A percentile compares a stretch with the other conserved stretches of the same genome.
These are phyloP conservation scores for Zymoseptoria crescenta DNA, from an alignment of 2,329 filamentous ascomycete species.

Conservation along the genomic window DNA sequence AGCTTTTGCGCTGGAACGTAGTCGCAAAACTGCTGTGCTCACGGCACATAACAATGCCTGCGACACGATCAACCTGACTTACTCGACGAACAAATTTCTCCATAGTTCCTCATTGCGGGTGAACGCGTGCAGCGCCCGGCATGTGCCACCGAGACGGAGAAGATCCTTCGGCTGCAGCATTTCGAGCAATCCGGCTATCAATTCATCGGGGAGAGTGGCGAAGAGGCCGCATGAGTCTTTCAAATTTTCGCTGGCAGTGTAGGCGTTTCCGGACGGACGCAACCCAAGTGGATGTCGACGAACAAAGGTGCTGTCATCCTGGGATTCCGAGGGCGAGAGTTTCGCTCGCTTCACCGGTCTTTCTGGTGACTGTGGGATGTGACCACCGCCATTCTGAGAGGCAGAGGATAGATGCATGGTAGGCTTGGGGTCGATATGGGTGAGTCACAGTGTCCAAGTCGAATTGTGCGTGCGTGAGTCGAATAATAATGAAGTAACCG, in stretches of 20 bases:
- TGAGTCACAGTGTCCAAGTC: neutral
- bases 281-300: slow-evolving; percentile 74
- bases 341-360: slow-evolving; percentile 16
- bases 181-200: slow-evolving; percentile 69
- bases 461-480: neutral
- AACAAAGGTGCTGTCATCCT: slow-evolving; percentile 42
- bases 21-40: no score
- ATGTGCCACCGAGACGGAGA: slow-evolving; percentile 63
- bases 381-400: neutral
- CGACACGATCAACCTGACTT: slow-evolving; percentile 40
- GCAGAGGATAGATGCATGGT: neutral
- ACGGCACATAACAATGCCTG: neutral
- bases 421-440: neutral
- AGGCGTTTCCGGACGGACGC: slow-evolving; percentile 78
- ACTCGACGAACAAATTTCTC: slow-evolving; percentile 79
- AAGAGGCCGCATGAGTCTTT: slow-evolving; percentile 60
- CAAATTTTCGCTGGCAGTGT: slow-evolving; percentile 58
- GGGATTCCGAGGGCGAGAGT: slow-evolving; percentile 4
- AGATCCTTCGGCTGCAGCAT: slow-evolving; percentile 58
- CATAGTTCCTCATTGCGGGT: slow-evolving; percentile 78
- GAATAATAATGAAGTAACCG: no score
- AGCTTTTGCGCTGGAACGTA: slow-evolving; percentile 13
- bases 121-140: slow-evolving; percentile 81
- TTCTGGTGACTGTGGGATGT: slow-evolving; percentile 8
- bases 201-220: slow-evolving; percentile 67